Percentiles rank a stretch among this genome's conserved stretches.
Evolutionary conservation across 805 yeast species (phyloP).

Genomic region (Candida germanica): DNA sequence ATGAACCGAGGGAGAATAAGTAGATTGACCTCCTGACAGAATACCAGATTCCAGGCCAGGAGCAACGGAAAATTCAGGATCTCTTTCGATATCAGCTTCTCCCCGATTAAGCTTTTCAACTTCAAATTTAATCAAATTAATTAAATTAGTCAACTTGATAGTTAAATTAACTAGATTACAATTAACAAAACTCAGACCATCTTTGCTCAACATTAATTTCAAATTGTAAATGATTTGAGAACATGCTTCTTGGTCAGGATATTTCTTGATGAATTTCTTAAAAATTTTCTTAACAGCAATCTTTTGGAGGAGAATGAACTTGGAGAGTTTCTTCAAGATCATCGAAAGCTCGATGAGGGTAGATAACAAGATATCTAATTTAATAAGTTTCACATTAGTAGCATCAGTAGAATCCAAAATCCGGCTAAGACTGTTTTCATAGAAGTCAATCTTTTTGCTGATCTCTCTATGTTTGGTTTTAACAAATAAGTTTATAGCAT

Average conservation of each 20-base stretch:
- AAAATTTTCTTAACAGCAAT: slow-evolving; percentile 70
- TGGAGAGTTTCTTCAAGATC: slow-evolving; percentile 59
- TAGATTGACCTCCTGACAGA: background rate
- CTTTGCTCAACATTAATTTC: slow-evolving; percentile 34
- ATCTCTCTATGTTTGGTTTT: slow-evolving; percentile 68
- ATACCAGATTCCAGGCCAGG: background rate
- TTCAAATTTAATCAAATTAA: slow-evolving; percentile 17
- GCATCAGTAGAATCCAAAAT: slow-evolving; percentile 3
- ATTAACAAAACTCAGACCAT: slow-evolving; percentile 56
- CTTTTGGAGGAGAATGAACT: slow-evolving; percentile 70
- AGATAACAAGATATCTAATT: slow-evolving; percentile 23
- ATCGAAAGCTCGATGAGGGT: slow-evolving; percentile 40
- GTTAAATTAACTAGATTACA: slow-evolving; percentile 60
- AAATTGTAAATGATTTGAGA: slow-evolving; percentile 24
- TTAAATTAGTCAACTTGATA: slow-evolving; percentile 47
- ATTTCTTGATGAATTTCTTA: slow-evolving; percentile 61
- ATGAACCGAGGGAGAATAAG: slow-evolving; percentile 9
- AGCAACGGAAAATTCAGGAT: slow-evolving; percentile 1
- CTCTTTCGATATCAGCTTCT: background rate
- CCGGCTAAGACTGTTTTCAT: slow-evolving; percentile 16
- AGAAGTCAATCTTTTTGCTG: slow-evolving; percentile 40
- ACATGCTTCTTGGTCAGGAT: slow-evolving; percentile 21
- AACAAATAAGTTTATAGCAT: slow-evolving; percentile 59
- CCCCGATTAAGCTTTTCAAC: slow-evolving; percentile 6
- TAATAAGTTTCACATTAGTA: slow-evolving; percentile 12